phyloP scores from a whole-genome alignment of 345 rosid genomes.

The Firmiana major region DNA sequence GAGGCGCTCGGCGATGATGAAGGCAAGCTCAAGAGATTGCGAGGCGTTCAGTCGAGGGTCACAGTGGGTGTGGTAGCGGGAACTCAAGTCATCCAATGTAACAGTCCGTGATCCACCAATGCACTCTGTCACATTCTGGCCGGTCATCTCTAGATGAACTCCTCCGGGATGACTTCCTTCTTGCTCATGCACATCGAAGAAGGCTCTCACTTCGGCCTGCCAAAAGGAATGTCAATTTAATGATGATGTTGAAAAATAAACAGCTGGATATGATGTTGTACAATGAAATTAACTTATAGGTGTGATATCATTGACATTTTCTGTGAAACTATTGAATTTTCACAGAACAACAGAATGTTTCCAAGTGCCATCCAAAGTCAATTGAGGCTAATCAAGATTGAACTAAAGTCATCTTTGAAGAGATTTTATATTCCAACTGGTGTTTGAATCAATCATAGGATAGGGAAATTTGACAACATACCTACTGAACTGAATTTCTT shows the following conservation, averaged over 20 bases:
- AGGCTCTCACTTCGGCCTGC: conserved; percentile 64
- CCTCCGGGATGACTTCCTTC: conserved; percentile 77
- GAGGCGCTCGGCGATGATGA: conserved; percentile 67
- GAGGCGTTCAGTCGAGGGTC: conserved; percentile 73
- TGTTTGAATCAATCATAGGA: conserved; percentile 1
- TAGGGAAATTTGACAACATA: conserved; percentile 22
- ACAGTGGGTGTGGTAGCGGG: conserved; percentile 61
- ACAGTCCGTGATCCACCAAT: conserved; percentile 60
- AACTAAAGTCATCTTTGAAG: neutral
- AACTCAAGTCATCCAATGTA: conserved; percentile 63
- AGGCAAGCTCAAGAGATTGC: conserved; percentile 66
- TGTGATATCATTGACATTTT: neutral
- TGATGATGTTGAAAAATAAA: neutral
- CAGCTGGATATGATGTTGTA: neutral
- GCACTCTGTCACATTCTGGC: conserved; percentile 71
- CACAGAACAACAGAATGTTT: neutral
- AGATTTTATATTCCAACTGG: neutral
- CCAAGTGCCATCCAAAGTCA: conserved; percentile 2
- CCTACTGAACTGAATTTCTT: conserved; percentile 13
- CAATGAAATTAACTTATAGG: neutral
- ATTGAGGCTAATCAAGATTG: neutral
- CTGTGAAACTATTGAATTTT: neutral
- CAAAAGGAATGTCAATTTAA: neutral
- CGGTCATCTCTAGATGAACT: conserved; percentile 59
- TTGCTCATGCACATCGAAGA: conserved; percentile 68